Percentiles rank a stretch among this genome's conserved stretches.
phyloP scores from a whole-genome alignment of 2,329 filamentous ascomycete genomes.

The Claviceps pazoutovae region DNA sequence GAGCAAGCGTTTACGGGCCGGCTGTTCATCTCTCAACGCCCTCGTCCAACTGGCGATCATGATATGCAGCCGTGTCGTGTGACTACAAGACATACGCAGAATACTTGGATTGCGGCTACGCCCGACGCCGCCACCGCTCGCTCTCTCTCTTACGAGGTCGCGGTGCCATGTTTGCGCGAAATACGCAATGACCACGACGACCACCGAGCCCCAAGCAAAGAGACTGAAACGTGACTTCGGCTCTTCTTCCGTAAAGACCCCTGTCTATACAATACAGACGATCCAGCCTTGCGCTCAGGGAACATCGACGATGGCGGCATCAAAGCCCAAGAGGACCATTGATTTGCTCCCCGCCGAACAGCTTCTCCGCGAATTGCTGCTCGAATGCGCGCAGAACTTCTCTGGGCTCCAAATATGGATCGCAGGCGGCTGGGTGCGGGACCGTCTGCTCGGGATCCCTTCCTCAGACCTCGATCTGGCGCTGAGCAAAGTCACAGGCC shows the following conservation, averaged over 20 bases:
- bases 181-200: background rate
- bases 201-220: conserved; percentile 14
- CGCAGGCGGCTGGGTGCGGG: conserved; percentile 10
- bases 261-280: background rate
- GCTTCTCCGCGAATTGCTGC: conserved; percentile 6
- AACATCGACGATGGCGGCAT: background rate
- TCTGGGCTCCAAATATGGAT: conserved; percentile 9
- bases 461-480: conserved; percentile 9
- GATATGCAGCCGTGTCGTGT: background rate
- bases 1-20: too few relatives aligned
- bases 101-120: background rate
- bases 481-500: conserved; percentile 7
- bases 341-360: background rate
- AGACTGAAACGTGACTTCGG: conserved; percentile 11
- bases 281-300: background rate
- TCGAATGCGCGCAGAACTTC: conserved; percentile 6
- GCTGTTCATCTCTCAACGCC: background rate
- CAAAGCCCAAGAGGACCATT: background rate
- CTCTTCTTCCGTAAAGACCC: background rate
- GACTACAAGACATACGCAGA: background rate
- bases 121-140: background rate
- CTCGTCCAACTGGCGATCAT: background rate
- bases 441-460: conserved; percentile 8
- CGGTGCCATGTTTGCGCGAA: background rate
- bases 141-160: background rate